Conservation (phyloP, 257 asterid species). For the Buddleja alternifolia region DNA sequence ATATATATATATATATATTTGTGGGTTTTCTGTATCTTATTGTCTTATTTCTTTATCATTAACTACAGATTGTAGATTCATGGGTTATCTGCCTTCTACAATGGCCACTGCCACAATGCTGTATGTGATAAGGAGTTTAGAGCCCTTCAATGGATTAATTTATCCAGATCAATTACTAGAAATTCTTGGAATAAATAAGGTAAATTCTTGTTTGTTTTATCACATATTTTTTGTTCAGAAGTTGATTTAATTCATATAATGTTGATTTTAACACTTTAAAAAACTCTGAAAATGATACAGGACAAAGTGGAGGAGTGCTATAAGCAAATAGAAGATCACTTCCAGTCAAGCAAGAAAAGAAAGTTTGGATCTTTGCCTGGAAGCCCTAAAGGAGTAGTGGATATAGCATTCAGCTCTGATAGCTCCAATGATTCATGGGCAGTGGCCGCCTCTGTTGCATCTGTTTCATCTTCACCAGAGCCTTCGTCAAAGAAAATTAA, state of each 20-base stretch:
- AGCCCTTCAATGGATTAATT: constrained; percentile 44
- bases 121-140: constrained; percentile 41
- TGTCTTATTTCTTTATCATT: not conserved
- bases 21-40: not conserved
- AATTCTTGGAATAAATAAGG: constrained; percentile 58
- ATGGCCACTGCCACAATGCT: not conserved
- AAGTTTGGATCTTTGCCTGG: constrained; percentile 53
- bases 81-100: too few species aligned
- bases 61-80: constrained; percentile 9
- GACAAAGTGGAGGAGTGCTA: constrained; percentile 60
- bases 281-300: constrained; percentile 37
- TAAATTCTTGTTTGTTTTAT: not conserved
- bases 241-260: not conserved
- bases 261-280: not conserved
- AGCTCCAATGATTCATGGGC: constrained; percentile 62
- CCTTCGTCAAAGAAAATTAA: constrained; percentile 58
- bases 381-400: constrained; percentile 70
- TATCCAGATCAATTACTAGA: constrained; percentile 44
- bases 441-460: constrained; percentile 31
- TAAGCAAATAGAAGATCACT: constrained; percentile 42
- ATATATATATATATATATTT: too few species aligned
- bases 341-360: constrained; percentile 48
- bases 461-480: constrained; percentile 67
- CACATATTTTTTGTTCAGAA: not conserved
- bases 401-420: constrained; percentile 57